Conservation (phyloP, 2,329 filamentous ascomycete species). For the Cladophialophora chaetospira region DNA sequence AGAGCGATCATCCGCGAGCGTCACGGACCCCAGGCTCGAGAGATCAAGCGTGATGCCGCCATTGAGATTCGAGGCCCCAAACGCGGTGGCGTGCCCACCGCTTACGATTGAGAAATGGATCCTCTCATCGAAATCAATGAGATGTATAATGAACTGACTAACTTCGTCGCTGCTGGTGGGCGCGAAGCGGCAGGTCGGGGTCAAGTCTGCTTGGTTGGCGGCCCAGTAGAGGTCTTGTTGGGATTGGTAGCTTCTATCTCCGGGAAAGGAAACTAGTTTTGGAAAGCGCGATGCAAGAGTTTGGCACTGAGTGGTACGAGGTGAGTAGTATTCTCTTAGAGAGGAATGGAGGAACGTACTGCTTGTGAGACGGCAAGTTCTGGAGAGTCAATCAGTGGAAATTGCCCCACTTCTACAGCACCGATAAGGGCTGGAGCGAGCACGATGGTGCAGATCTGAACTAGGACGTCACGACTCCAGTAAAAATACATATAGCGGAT, state of each 20-base stretch:
- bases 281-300: background rate
- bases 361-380: background rate
- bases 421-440: background rate
- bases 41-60: conserved; percentile 1
- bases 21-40: background rate
- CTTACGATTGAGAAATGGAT: background rate
- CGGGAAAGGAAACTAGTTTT: background rate
- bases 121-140: background rate
- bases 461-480: too few species aligned
- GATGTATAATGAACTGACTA: background rate
- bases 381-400: background rate
- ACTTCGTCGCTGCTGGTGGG: background rate
- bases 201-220: conserved; percentile 1
- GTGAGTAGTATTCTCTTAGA: background rate
- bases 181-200: background rate
- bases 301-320: background rate
- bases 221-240: conserved; percentile 6
- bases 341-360: background rate
- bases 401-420: background rate
- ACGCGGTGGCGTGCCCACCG: background rate
- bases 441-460: too few species aligned
- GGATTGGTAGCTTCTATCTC: background rate
- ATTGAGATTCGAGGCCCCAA: conserved; percentile 1
- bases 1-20: background rate
- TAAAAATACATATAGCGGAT: too few species aligned